Evolutionary conservation across 257 asterid genomes (phyloP).

Genomic region (Solanum pimpinellifolium): DNA sequence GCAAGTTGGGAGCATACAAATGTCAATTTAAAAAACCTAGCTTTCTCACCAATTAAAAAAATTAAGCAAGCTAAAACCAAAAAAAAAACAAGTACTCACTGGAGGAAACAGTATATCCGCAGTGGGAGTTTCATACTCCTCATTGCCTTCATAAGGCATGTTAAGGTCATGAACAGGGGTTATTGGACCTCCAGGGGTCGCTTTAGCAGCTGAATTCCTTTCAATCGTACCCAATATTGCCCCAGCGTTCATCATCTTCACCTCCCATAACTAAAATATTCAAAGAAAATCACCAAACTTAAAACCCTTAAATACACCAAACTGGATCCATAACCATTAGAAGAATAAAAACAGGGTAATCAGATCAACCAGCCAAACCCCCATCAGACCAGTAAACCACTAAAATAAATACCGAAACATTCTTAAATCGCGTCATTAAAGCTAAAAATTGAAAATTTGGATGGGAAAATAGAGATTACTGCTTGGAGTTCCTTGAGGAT

Average conservation of each 20-base stretch:
- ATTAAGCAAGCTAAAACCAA: neutral
- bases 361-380: neutral
- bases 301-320: constrained; percentile 1
- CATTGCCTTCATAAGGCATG: constrained; percentile 88
- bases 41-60: neutral
- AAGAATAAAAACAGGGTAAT: constrained; percentile 1
- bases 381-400: neutral
- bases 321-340: constrained; percentile 9
- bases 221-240: constrained; percentile 77
- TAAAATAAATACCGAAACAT: neutral
- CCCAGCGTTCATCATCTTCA: constrained; percentile 91
- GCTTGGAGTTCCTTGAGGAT: constrained; percentile 88
- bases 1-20: constrained; percentile 23
- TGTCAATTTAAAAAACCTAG: neutral
- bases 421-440: neutral
- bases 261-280: constrained; percentile 63
- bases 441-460: neutral
- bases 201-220: constrained; percentile 46
- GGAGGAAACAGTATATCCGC: constrained; percentile 96
- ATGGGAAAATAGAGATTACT: constrained; percentile 23
- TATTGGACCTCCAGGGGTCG: constrained; percentile 42
- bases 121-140: constrained; percentile 96
- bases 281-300: constrained; percentile 5
- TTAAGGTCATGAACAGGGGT: constrained; percentile 86
- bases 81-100: constrained; percentile 25